Percentiles rank a stretch among this genome's conserved stretches.
Conservation (phyloP, 1,284 basidiomycete species). For the Leucoagaricus sp. region DNA sequence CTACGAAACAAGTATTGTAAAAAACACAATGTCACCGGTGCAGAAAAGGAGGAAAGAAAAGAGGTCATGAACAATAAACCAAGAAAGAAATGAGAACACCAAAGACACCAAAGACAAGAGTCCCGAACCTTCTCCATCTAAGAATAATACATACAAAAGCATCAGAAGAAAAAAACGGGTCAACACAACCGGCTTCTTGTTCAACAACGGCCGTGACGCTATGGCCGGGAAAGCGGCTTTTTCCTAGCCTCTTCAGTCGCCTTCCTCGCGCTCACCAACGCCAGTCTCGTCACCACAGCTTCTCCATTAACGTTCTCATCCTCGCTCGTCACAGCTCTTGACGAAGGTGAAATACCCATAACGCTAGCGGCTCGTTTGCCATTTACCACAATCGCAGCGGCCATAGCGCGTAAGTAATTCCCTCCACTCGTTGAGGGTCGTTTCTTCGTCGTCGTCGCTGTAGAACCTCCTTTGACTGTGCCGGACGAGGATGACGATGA, state of each 20-base stretch:
- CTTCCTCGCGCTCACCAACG: slow-evolving; percentile 45
- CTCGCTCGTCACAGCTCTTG: neutral
- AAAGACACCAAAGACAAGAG: neutral
- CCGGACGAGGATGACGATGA: slow-evolving; percentile 4
- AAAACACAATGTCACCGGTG: no score
- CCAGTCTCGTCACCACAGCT: slow-evolving; percentile 36
- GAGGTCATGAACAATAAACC: neutral
- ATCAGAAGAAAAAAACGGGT: no score
- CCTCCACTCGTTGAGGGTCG: slow-evolving; percentile 45
- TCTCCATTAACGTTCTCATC: slow-evolving; percentile 26
- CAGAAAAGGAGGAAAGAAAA: neutral
- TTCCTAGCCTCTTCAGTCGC: slow-evolving; percentile 55
- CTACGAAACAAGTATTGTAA: no score
- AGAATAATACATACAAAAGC: neutral
- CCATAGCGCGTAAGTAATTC: slow-evolving; percentile 57
- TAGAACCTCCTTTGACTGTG: slow-evolving; percentile 18
- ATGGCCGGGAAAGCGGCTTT: no score
- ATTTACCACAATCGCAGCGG: slow-evolving; percentile 53
- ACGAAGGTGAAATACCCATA: slow-evolving; percentile 4
- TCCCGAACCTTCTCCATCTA: no score
- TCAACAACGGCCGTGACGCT: no score
- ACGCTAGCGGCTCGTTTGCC: slow-evolving; percentile 19
- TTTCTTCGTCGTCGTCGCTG: slow-evolving; percentile 33
- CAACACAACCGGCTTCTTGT: no score
- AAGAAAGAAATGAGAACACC: neutral